These are phyloP conservation scores for Botrytis fabae DNA, from an alignment of 2,329 filamentous ascomycete genomes.

Conservation along the genomic window DNA sequence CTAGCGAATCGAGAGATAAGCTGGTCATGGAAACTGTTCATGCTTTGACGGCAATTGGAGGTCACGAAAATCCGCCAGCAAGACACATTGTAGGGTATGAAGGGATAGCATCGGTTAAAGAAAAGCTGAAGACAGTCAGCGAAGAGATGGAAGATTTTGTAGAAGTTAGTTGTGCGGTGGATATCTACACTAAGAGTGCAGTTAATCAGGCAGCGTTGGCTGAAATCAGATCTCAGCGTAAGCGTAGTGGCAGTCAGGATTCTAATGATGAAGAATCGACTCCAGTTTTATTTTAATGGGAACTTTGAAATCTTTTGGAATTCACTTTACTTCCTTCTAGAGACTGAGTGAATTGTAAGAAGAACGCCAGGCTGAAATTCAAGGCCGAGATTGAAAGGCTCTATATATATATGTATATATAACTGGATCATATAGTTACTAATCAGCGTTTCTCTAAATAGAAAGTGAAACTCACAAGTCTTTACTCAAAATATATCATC, in stretches of 20 bases:
- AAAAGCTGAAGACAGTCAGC: conserved; percentile 94
- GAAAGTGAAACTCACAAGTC: too few species aligned
- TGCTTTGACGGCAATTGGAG: conserved; percentile 86
- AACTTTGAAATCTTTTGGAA: background rate
- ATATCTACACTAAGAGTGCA: conserved; percentile 40
- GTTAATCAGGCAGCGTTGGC: conserved; percentile 35
- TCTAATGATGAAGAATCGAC: background rate
- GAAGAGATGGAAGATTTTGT: conserved; percentile 97
- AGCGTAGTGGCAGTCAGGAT: background rate
- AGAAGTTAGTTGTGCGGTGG: conserved; percentile 65
- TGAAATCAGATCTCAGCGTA: background rate
- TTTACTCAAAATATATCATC: too few species aligned
- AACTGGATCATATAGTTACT: too few species aligned
- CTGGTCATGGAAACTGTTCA: conserved; percentile 88
- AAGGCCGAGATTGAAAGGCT: too few species aligned
- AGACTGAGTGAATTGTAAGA: background rate
- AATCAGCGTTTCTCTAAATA: too few species aligned
- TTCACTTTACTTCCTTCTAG: too few species aligned
- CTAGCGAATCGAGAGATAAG: conserved; percentile 65
- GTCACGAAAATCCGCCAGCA: conserved; percentile 92
- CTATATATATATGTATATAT: too few species aligned
- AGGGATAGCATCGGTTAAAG: conserved; percentile 82
- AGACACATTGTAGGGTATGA: conserved; percentile 92
- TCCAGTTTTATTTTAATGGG: background rate
- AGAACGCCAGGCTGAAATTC: background rate